These are phyloP conservation scores for Daldinia vernicosa DNA, from an alignment of 495 filamentous ascomycete species.

Conservation along the genomic window DNA sequence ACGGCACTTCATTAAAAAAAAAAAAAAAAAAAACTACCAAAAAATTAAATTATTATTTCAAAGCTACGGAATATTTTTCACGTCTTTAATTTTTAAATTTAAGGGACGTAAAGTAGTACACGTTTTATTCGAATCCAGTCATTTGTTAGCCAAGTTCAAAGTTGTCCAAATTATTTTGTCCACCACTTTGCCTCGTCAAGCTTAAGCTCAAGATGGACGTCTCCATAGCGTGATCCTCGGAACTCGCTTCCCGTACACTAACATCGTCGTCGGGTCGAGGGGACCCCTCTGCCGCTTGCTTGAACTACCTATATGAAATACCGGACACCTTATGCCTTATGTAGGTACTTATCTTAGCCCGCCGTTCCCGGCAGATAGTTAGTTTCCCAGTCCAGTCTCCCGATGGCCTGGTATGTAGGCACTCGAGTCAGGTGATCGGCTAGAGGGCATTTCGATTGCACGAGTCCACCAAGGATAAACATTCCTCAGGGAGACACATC, in stretches of 20 bases:
- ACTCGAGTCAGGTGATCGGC: background rate
- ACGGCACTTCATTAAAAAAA: too few relatives aligned
- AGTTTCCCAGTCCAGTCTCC: background rate
- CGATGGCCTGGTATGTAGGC: background rate
- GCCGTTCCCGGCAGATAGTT: background rate
- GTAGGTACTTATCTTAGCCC: background rate
- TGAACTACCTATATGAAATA: background rate
- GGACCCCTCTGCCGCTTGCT: background rate
- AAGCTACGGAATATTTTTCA: too few relatives aligned
- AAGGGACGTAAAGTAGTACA: too few relatives aligned
- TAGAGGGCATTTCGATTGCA: background rate
- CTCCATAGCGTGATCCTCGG: background rate
- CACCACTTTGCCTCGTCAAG: too few relatives aligned
- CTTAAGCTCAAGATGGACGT: background rate
- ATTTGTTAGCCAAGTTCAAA: too few relatives aligned
- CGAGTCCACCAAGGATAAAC: background rate
- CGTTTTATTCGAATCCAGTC: too few relatives aligned
- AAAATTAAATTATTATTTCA: too few relatives aligned
- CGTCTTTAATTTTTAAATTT: too few relatives aligned
- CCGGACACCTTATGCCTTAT: too few relatives aligned
- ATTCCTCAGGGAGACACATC: background rate
- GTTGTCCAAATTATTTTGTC: too few relatives aligned
- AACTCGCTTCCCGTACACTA: background rate
- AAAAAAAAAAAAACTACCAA: too few relatives aligned
- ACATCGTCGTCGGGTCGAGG: background rate